A percentile compares a stretch with the other conserved stretches of the same genome.
Conservation (phyloP, 192 early-diverging fungal species). For the Gaertneriomyces semiglobifer region DNA sequence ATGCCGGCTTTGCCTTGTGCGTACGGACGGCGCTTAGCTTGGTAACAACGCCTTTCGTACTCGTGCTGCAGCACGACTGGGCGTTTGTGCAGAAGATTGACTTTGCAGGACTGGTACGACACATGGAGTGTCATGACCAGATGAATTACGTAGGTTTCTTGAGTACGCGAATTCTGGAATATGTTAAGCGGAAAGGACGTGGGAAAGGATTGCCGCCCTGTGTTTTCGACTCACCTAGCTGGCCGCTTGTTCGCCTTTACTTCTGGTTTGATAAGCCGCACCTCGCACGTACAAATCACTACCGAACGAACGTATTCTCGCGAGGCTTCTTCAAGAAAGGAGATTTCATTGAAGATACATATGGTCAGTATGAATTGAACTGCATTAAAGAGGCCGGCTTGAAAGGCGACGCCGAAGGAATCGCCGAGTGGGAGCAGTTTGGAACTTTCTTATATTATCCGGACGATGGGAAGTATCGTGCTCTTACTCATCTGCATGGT, state of each 20-base stretch:
- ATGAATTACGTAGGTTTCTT: conserved; percentile 27
- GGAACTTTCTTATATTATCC: conserved; percentile 34
- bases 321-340: conserved; percentile 28
- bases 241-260: conserved; percentile 26
- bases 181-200: conserved; percentile 4
- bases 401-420: neutral
- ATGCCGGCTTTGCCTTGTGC: conserved; percentile 34
- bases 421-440: conserved; percentile 22
- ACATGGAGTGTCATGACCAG: conserved; percentile 3
- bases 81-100: conserved; percentile 11
- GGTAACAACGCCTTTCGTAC: conserved; percentile 30
- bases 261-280: conserved; percentile 44
- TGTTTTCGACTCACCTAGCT: conserved; percentile 8
- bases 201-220: conserved; percentile 5
- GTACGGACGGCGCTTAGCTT: conserved; percentile 29
- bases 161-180: conserved; percentile 23
- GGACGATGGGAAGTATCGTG: conserved; percentile 5
- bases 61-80: conserved; percentile 41
- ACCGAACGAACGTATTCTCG: conserved; percentile 25
- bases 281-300: conserved; percentile 27
- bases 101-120: neutral
- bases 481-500: conserved; percentile 27
- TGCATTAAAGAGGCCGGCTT: conserved; percentile 25
- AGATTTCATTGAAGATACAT: conserved; percentile 47
- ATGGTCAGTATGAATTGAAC: conserved; percentile 25